Base-by-base conservation (phyloP, 192 early-diverging fungal species). In the Chytriomyces confervae region DNA sequence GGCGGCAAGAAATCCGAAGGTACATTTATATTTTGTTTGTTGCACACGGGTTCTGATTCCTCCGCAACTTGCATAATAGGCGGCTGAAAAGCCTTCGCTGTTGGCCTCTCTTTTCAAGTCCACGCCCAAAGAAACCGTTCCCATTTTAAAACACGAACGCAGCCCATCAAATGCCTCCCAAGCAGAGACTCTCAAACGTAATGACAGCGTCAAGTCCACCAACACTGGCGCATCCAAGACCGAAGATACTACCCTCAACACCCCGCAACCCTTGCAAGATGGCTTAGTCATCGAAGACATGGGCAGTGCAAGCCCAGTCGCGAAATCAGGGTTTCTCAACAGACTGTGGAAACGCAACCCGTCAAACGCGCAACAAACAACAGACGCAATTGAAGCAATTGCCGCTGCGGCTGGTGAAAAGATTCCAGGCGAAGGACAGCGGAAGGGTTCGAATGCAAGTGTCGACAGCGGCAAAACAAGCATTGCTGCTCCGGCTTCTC, bases 81-180 rank as follows among this genome's bases (percentile, higher is more conserved):
- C 53, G 0, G 53, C 53, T 57, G 69, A 16, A 48, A 70, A 70
- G 50, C 69, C 69, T 20, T 51, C 46, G 18, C 23, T 70, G 50
- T 27, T 70, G 5, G 69, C 69, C 1, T 49, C 69, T 29, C 27
- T 70, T 47, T 70, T 70, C 69, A 51, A 49, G 46, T 20, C 27
- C 7, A 53, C 23, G 1, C 69, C 69, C 20, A 44, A 20, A 7
- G 16, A 64, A 18, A 2, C 16, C n/a, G 62, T 23, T 1, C 62
- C 62, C 10, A 29, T 29, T 11, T 23, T 29, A 27, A 64, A 18
- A 29, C 62, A 18, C 11, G 62, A 24, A 18, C 16, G 27, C 10
- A 29, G 27, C 3, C n/a, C n/a, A 27, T 18, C 27, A 2, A 29
- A 11, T 64, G n/a, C 62, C n/a, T 29, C 62, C 10, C 66, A 36